phyloP scores from a whole-genome alignment of 495 filamentous ascomycete genomes.

The Cercophora samala region DNA sequence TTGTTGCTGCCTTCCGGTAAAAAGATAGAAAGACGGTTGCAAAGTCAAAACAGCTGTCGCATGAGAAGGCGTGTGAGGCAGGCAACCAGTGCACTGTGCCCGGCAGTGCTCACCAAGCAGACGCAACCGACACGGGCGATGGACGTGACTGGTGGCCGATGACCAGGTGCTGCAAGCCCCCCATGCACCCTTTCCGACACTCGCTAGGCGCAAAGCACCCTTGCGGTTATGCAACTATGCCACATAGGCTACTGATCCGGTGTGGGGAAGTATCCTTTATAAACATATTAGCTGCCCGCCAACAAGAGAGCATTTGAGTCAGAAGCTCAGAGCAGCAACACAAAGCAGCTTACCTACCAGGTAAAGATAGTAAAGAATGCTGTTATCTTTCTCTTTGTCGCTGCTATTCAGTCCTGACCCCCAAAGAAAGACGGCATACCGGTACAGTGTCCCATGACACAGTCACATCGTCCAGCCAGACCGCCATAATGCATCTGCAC shows the following conservation, averaged over 20 bases:
- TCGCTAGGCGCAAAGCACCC: not conserved
- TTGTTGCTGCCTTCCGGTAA: not conserved
- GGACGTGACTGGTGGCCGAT: constrained; percentile 19
- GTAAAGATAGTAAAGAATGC: not conserved
- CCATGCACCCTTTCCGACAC: constrained; percentile 13
- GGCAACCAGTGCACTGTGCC: constrained; percentile 13
- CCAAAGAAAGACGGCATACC: not conserved
- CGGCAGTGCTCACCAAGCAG: constrained; percentile 15
- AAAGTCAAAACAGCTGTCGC: constrained; percentile 9
- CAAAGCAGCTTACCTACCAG: not conserved
- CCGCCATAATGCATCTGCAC: not conserved
- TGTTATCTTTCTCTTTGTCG: constrained; percentile 4
- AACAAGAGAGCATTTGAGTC: not conserved
- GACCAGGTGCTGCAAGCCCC: constrained; percentile 20
- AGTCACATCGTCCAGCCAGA: constrained; percentile 3
- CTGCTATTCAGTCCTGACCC: not conserved
- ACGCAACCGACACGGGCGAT: constrained; percentile 14
- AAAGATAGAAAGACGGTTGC: constrained; percentile 10
- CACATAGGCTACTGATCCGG: not conserved
- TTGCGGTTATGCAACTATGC: constrained; percentile 12
- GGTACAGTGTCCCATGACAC: constrained; percentile 12
- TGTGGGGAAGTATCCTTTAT: constrained; percentile 14
- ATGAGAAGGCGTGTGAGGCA: constrained; percentile 3
- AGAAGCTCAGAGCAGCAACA: not conserved
- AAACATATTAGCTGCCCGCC: constrained; percentile 6